Conservation (phyloP, 1,284 basidiomycete genomes). For the Apiotrichum montevideense region DNA sequence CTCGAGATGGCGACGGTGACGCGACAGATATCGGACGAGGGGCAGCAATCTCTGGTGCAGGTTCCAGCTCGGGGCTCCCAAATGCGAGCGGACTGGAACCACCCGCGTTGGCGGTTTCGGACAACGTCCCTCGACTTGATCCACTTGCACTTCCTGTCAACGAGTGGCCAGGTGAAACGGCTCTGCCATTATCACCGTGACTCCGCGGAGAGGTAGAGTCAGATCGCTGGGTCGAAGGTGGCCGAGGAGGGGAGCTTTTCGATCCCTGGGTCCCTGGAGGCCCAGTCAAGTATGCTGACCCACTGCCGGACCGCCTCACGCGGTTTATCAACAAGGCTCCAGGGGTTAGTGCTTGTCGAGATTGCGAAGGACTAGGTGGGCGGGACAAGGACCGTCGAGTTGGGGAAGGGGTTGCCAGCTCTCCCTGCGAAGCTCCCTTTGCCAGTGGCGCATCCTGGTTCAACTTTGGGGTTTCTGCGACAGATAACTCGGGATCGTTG, state of each 20-base stretch:
- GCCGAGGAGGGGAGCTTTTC: conserved; percentile 17
- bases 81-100: conserved; percentile 33
- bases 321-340: conserved; percentile 28
- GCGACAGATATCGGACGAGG: conserved; percentile 15
- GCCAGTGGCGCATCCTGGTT: too few relatives aligned
- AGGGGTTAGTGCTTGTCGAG: conserved; percentile 22
- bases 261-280: conserved; percentile 10
- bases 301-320: conserved; percentile 26
- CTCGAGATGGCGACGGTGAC: conserved; percentile 12
- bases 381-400: conserved; percentile 20
- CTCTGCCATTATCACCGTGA: background rate
- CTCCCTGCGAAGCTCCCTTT: too few relatives aligned
- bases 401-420: background rate
- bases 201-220: background rate
- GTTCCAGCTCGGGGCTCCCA: conserved; percentile 32
- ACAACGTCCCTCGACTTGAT: conserved; percentile 17
- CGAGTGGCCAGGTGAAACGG: conserved; percentile 21
- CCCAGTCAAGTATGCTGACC: conserved; percentile 14
- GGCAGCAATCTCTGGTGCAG: conserved; percentile 16
- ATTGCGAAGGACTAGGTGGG: conserved; percentile 26
- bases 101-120: conserved; percentile 9
- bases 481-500: background rate
- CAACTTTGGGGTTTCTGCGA: background rate
- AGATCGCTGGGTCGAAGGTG: conserved; percentile 1
- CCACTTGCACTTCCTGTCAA: conserved; percentile 16